Percentiles rank a stretch among this genome's conserved stretches.
phyloP scores from a whole-genome alignment of 2,329 filamentous ascomycete species.

The Lasiodiplodia hormozganensis region DNA sequence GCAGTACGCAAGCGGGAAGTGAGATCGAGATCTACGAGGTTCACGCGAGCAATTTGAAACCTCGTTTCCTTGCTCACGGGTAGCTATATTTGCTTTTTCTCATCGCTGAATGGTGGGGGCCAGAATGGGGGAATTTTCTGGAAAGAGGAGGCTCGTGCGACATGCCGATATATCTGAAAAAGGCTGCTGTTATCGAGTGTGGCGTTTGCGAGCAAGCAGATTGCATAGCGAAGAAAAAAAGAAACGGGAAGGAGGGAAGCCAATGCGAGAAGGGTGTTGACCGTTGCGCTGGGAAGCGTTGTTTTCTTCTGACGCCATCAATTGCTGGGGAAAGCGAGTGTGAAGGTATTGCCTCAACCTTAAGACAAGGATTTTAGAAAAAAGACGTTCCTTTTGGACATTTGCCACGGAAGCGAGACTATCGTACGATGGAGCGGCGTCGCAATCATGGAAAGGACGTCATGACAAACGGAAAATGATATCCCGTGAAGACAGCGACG shows the following conservation, averaged over 20 bases:
- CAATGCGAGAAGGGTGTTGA: neutral
- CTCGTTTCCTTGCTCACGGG: neutral
- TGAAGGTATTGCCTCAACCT: neutral
- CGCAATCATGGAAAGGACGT: neutral
- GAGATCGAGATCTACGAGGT: constrained; percentile 6
- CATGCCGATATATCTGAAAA: constrained; percentile 12
- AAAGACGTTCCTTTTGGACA: neutral
- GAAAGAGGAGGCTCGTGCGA: constrained; percentile 19
- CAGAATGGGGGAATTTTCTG: constrained; percentile 3
- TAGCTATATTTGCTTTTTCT: constrained; percentile 3
- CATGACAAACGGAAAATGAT: neutral
- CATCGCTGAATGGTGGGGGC: neutral
- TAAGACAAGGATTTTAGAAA: neutral
- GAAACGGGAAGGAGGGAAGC: neutral
- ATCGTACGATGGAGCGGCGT: constrained; percentile 11
- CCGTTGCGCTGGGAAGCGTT: neutral
- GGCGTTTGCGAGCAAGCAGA: neutral
- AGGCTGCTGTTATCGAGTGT: constrained; percentile 19
- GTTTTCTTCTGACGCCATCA: neutral
- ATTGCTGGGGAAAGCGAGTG: constrained; percentile 9
- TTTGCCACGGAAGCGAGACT: neutral
- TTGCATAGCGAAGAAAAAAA: neutral
- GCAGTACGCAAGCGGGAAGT: neutral
- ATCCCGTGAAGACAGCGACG: neutral
- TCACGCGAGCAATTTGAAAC: neutral